phyloP scores from a whole-genome alignment of 139 green algal genomes.

The Chlamydomonas eustigma region DNA sequence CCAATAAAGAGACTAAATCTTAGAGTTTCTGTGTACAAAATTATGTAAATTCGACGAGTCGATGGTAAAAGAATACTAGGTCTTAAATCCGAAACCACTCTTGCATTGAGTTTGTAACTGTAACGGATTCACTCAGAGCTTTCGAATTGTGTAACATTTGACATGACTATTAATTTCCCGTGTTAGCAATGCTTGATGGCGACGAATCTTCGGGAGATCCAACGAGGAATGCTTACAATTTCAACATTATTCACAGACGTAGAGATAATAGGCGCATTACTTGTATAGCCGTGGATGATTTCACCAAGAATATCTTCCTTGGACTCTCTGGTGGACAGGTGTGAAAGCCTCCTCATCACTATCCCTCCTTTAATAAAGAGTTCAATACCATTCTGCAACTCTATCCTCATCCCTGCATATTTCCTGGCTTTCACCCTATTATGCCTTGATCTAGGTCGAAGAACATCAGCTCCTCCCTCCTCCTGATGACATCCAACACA shows the following conservation, averaged over 20 bases:
- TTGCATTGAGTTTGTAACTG: too few species aligned
- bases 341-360: too few species aligned
- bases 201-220: constrained; percentile 3
- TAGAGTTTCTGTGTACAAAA: too few species aligned
- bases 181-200: background rate
- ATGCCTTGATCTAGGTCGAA: constrained; percentile 20
- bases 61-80: too few species aligned
- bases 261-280: constrained; percentile 38
- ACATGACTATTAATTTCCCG: too few species aligned
- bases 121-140: too few species aligned
- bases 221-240: constrained; percentile 29
- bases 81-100: too few species aligned
- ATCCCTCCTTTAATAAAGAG: too few species aligned
- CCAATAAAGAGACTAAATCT: too few species aligned
- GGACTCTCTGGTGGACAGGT: constrained; percentile 26
- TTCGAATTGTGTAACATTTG: too few species aligned
- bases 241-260: constrained; percentile 23
- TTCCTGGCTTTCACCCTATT: background rate
- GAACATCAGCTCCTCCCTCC: constrained; percentile 27
- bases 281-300: constrained; percentile 26
- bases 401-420: background rate
- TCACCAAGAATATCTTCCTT: constrained; percentile 21
- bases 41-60: too few species aligned
- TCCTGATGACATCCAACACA: background rate
- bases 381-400: too few species aligned